A percentile compares a stretch with the other conserved stretches of the same genome.
phyloP scores from a whole-genome alignment of 495 filamentous ascomycete species.

The Penicillium lagena region DNA sequence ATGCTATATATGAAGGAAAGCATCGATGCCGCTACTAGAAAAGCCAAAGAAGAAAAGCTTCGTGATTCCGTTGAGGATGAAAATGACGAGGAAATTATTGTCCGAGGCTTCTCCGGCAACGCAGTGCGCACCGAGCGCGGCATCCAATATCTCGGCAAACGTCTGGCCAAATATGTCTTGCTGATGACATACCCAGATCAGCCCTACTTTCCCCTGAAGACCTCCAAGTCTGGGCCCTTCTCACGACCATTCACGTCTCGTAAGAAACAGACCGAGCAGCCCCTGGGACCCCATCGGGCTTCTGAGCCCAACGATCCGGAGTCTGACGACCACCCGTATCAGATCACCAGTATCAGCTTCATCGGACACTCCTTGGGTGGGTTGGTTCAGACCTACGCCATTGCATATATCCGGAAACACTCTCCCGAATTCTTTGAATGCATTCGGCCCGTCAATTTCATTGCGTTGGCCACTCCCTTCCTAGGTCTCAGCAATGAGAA shows the following conservation, averaged over 20 bases:
- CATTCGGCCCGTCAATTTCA: conserved; percentile 88
- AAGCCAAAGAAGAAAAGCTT: conserved; percentile 45
- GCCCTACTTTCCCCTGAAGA: conserved; percentile 67
- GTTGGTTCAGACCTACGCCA: conserved; percentile 86
- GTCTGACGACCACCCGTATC: conserved; percentile 57
- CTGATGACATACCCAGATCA: conserved; percentile 89
- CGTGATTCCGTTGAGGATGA: conserved; percentile 26
- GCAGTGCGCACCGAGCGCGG: conserved; percentile 84
- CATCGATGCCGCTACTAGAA: conserved; percentile 75
- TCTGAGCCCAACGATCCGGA: conserved; percentile 5
- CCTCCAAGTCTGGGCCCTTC: conserved; percentile 36
- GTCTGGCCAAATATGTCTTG: conserved; percentile 85
- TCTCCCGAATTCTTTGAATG: conserved; percentile 84
- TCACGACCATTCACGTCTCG: conserved; percentile 24
- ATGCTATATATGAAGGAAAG: conserved; percentile 97
- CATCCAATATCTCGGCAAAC: conserved; percentile 94
- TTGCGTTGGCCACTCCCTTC: conserved; percentile 84
- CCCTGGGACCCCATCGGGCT: conserved; percentile 1
- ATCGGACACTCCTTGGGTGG: conserved; percentile 91
- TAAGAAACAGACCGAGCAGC: conserved; percentile 12
- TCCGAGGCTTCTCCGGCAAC: conserved; percentile 87
- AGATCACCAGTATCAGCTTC: conserved; percentile 93
- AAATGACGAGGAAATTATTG: conserved; percentile 85
- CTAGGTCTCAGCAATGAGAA: conserved; percentile 96
- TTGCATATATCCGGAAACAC: conserved; percentile 96